A percentile compares a stretch with the other conserved stretches of the same genome.
Evolutionary conservation across 306 rosid species (phyloP).

Genomic region (Dryas octopetala): DNA sequence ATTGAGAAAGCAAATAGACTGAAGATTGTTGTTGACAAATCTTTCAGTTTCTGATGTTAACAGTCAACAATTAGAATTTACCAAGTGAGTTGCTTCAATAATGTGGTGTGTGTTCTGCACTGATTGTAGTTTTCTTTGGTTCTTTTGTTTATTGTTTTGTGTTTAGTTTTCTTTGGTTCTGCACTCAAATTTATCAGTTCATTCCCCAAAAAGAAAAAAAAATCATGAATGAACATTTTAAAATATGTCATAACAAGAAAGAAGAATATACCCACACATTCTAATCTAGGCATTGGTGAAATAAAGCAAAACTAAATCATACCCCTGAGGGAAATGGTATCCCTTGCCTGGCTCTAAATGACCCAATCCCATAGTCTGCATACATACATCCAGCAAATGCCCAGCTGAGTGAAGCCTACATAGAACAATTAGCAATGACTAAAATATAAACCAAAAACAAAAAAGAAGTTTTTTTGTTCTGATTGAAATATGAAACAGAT

Average conservation of each 20-base stretch:
- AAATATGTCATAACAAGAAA: neutral
- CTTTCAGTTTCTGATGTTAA: neutral
- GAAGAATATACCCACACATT: neutral
- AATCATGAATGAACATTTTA: too few species aligned
- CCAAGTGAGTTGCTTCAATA: neutral
- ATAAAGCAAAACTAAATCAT: slow-evolving; percentile 11
- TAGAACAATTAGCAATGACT: neutral
- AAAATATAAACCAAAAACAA: neutral
- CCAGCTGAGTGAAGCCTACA: slow-evolving; percentile 76
- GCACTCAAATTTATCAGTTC: too few species aligned
- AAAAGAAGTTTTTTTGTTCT: too few species aligned
- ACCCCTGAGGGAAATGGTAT: slow-evolving; percentile 86
- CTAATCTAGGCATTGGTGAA: neutral
- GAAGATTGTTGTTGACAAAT: neutral
- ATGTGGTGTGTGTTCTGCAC: too few species aligned
- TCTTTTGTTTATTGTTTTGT: too few species aligned
- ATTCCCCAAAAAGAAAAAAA: too few species aligned
- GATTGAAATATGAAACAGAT: neutral
- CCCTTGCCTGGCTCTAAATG: slow-evolving; percentile 68
- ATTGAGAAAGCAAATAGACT: neutral
- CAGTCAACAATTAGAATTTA: neutral
- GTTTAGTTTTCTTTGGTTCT: too few species aligned
- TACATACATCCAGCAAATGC: slow-evolving; percentile 68
- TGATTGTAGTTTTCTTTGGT: too few species aligned
- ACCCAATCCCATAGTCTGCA: slow-evolving; percentile 53